A percentile compares a stretch with the other conserved stretches of the same genome.
These are phyloP conservation scores for Dentipellis sp. DNA, from an alignment of 768 basidiomycete genomes.

Conservation along the genomic window DNA sequence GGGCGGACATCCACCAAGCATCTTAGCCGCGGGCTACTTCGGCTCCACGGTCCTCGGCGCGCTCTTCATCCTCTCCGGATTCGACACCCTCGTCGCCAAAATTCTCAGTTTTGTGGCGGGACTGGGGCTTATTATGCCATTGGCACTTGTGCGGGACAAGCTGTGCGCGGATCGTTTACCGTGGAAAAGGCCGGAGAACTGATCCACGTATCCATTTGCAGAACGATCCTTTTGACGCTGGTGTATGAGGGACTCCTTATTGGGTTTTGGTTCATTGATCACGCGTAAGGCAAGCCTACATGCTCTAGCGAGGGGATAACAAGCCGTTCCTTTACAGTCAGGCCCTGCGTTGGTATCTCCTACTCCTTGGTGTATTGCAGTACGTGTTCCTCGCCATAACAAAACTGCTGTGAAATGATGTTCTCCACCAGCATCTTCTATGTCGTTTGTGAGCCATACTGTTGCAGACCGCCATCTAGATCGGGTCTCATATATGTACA, in stretches of 20 bases:
- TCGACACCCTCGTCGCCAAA: conserved; percentile 86
- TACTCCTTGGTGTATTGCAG: conserved; percentile 84
- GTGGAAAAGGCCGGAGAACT: not conserved
- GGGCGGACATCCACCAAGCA: conserved; percentile 63
- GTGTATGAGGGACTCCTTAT: conserved; percentile 80
- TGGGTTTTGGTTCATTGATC: conserved; percentile 93
- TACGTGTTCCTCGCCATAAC: conserved; percentile 19
- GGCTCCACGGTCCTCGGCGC: conserved; percentile 79
- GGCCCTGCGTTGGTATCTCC: conserved; percentile 76
- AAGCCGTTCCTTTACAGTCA: conserved; percentile 33
- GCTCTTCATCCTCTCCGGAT: conserved; percentile 74
- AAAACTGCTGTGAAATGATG: too few relatives aligned
- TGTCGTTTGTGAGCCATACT: conserved; percentile 60
- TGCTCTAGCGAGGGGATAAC: conserved; percentile 1
- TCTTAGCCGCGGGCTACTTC: conserved; percentile 72
- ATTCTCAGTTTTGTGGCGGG: conserved; percentile 87
- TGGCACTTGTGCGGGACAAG: conserved; percentile 84
- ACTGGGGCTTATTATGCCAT: conserved; percentile 76
- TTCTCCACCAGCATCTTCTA: conserved; percentile 55
- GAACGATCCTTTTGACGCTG: conserved; percentile 78
- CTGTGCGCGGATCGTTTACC: conserved; percentile 41
- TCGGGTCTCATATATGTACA: conserved; percentile 19
- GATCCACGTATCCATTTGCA: conserved; percentile 21
- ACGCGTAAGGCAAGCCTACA: conserved; percentile 49
- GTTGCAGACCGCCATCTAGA: not conserved